Base-by-base conservation (phyloP, 805 yeast genomes). In the Myxozyma geophila region DNA sequence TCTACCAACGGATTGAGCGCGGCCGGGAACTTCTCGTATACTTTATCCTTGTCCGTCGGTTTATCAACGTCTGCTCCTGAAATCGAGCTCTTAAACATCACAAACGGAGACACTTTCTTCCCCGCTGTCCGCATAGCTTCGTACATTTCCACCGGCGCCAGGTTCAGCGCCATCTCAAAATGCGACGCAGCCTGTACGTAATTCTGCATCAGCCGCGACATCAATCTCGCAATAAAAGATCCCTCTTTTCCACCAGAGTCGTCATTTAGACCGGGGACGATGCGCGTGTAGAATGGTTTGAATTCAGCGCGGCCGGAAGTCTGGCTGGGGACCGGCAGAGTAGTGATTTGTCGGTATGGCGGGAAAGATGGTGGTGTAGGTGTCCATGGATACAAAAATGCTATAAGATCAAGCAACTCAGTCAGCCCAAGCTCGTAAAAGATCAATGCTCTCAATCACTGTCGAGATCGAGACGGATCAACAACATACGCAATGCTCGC, bases 301-400 rank as follows among this genome's bases (percentile, higher is more conserved):
- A 52, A 15, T 8, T 21, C 55, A 19, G 10, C 41, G 3, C 2
- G 12, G 5, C 54, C 54, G 41, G 13, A 5, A 2, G 43, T 3
- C 19, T 9, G 40, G 10, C 40, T 36, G 10, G 17, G 37, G 13
- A 19, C 23, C 4, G 59, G 59, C 9, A 55, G 6, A 2, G 50
- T 15, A 7, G 54, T 13, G 12, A 58, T 52, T 36, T 37, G 46
- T 40, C 62, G 48, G 48, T 58, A 58, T 6, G 55, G 58, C 21
- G 58, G 58, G n/a, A 9, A 17, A 0, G 28, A 23, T n/a, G 62
- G 62, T 10, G 62, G 62, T 17, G 40, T n/a, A 7, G 62, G 58
- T 39, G 62, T 58, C 62, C 62, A 51, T 15, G 58, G 58, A 46
- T 58, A 51, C 12, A 58, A 15, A 49, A 58, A 58, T 19, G 62